Evolutionary conservation across 805 yeast species (phyloP).

Genomic region (Myxozyma geophila): DNA sequence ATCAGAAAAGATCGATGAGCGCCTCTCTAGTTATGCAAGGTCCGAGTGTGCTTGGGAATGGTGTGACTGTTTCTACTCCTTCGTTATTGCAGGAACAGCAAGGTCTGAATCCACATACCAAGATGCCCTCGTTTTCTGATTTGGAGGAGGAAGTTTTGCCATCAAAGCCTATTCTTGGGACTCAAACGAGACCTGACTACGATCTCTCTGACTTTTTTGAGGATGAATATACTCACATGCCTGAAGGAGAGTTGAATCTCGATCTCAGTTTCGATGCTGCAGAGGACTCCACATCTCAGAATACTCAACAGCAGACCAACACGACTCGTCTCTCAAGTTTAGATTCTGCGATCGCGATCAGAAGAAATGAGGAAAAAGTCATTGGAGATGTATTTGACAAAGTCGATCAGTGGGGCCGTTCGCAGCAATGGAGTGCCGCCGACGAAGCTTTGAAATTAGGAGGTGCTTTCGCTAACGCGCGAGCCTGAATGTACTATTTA

Average conservation of each 20-base stretch:
- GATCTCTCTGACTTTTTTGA: constrained; percentile 9
- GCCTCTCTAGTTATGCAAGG: neutral
- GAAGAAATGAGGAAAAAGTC: constrained; percentile 9
- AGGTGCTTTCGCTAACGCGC: neutral
- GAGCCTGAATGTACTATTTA: neutral
- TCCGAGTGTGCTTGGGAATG: neutral
- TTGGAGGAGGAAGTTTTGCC: constrained; percentile 9
- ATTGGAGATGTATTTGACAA: constrained; percentile 20
- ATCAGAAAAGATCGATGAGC: constrained; percentile 16
- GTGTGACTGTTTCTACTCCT: neutral
- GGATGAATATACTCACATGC: neutral
- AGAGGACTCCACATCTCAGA: constrained; percentile 7
- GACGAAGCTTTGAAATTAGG: constrained; percentile 26
- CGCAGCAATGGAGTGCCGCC: constrained; percentile 19
- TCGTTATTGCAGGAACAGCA: neutral
- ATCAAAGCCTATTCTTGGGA: neutral
- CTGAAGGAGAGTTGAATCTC: constrained; percentile 5
- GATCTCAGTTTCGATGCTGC: constrained; percentile 1
- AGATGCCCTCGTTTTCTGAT: neutral
- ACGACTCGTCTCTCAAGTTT: neutral
- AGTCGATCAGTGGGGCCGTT: constrained; percentile 18
- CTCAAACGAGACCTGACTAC: neutral
- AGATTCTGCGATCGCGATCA: constrained; percentile 1
- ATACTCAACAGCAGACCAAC: constrained; percentile 4
- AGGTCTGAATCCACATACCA: neutral